Evolutionary conservation across 108 stramenopile genomes (phyloP), one percentile per base, ranked within the genome.

Genomic region (Cyclotella distinguenda): DNA sequence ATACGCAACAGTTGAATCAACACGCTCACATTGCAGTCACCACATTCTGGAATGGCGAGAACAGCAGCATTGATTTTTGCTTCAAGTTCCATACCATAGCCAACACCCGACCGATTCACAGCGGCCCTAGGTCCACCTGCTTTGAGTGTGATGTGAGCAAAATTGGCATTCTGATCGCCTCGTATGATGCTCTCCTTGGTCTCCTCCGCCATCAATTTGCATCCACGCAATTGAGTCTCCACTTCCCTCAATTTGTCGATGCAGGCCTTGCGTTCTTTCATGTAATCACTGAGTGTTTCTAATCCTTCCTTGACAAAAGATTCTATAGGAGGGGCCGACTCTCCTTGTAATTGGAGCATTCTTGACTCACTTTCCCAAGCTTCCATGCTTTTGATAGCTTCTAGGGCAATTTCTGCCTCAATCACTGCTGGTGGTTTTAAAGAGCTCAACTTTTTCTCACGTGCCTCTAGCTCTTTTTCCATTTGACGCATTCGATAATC

Each of bases 401-500:
- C 78, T 8, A 94, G 62, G n/a, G 86, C 82, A 42, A 81, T 72
- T 52, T 91, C 86, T 2, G 93, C 93, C 21, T 85, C 87, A 7
- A 81, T 43, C 21, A 91, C 84, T 54, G 70, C 80, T n/a, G 85
- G 66, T 32, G 88, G 83, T 36, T 82, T 85, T 52, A 75, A 56
- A 7, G 70, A 78, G 61, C 70, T 84, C 44, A 95, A 39, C 31
- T 82, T 83, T 59, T 95, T 95, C 60, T 90, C 87, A 18, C 90
- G 81, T 11, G 84, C 83, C 53, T 95, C 90, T 18, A 89, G 70
- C 63, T 95, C 95, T 52, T 85, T 80, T 62, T 93, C 95, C 85
- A 93, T 83, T 68, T 90, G 88, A n/a, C 90, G 79, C 78, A 95
- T 88, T 25, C 95, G 76, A 74, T 95, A 93, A 61, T 93, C 95